Conservation (phyloP, 345 rosid species). For the Gossypium thurberi region DNA sequence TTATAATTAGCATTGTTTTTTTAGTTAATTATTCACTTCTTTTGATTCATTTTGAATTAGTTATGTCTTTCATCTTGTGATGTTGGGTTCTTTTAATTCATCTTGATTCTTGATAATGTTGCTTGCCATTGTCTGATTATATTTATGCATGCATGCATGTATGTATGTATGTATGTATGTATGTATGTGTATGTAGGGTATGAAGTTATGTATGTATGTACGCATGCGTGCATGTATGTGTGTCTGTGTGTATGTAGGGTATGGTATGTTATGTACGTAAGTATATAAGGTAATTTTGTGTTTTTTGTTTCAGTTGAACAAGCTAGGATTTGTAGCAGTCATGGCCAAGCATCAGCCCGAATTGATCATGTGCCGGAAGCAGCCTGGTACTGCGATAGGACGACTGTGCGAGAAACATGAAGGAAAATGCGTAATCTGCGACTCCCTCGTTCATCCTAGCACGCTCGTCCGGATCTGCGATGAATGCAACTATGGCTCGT, state of each 20-base stretch:
- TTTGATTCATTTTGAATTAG: neutral
- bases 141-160: neutral
- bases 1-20: neutral
- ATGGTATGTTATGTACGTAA: too few species aligned
- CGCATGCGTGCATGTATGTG: too few species aligned
- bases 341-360: conserved; percentile 84
- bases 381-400: conserved; percentile 70
- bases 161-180: too few species aligned
- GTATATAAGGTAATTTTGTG: neutral
- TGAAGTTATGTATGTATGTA: too few species aligned
- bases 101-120: neutral
- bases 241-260: too few species aligned
- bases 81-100: neutral
- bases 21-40: neutral
- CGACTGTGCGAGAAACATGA: conserved; percentile 55
- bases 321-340: neutral
- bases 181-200: too few species aligned
- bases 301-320: neutral
- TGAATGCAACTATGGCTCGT: conserved; percentile 67
- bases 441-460: conserved; percentile 66
- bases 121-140: neutral
- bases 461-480: conserved; percentile 68
- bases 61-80: neutral
- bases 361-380: conserved; percentile 68
- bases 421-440: conserved; percentile 64